phyloP scores from a whole-genome alignment of 2,329 filamentous ascomycete species.

The Neopestalotiopsis rosae region DNA sequence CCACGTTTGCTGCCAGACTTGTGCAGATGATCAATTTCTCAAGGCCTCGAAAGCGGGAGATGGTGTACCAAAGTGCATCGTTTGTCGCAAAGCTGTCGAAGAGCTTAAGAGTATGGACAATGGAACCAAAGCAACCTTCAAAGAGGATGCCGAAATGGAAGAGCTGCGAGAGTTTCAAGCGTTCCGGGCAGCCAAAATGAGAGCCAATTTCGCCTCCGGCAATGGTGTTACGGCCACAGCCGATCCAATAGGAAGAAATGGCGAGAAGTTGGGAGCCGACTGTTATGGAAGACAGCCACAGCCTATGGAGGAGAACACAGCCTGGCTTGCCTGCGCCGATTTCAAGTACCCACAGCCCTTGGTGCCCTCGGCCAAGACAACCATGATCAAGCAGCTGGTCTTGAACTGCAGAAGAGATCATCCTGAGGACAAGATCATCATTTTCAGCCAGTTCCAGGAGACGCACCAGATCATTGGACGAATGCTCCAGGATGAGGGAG shows the following conservation, averaged over 20 bases:
- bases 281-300: constrained; percentile 1
- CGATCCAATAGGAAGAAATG: background rate
- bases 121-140: background rate
- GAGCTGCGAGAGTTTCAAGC: background rate
- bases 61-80: background rate
- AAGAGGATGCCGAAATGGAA: background rate
- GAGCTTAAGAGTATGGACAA: background rate
- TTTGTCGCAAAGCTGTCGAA: background rate
- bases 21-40: background rate
- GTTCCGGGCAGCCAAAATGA: background rate
- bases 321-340: background rate
- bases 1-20: background rate
- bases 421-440: constrained; percentile 21
- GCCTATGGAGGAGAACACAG: background rate
- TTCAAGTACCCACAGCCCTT: background rate
- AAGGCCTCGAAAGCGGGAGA: background rate
- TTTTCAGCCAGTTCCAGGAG: background rate
- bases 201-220: background rate
- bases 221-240: no score
- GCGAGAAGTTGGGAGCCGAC: constrained; percentile 9
- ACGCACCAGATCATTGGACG: constrained; percentile 37
- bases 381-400: background rate
- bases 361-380: constrained; percentile 8
- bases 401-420: background rate
- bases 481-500: constrained; percentile 34